phyloP scores from a whole-genome alignment of 768 basidiomycete genomes.

The Clavaria fumosa region DNA sequence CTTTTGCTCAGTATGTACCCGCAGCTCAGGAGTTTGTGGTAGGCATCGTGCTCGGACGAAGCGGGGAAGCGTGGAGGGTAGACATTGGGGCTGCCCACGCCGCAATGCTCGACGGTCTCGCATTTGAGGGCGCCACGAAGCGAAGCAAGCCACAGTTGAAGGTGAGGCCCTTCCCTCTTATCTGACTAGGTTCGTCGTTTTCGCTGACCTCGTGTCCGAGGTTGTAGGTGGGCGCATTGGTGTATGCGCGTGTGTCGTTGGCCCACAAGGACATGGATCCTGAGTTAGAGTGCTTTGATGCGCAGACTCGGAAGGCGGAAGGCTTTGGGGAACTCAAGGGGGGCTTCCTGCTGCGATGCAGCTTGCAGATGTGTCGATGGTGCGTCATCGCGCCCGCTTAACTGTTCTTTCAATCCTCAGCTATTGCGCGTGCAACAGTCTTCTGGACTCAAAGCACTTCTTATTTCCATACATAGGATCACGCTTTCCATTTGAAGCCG shows the following conservation, averaged over 20 bases:
- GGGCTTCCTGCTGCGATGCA: slow-evolving; percentile 71
- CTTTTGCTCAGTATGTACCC: slow-evolving; percentile 61
- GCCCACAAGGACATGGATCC: slow-evolving; percentile 98
- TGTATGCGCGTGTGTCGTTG: slow-evolving; percentile 85
- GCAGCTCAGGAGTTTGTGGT: slow-evolving; percentile 82
- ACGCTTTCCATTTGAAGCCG: slow-evolving; percentile 73
- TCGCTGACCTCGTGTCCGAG: too few relatives aligned
- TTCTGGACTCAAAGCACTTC: slow-evolving; percentile 71
- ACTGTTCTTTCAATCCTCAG: slow-evolving; percentile 3
- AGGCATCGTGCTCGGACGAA: slow-evolving; percentile 62
- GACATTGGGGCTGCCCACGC: slow-evolving; percentile 85
- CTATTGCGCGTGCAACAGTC: slow-evolving; percentile 24
- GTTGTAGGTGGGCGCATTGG: slow-evolving; percentile 85
- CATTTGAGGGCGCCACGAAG: slow-evolving; percentile 94
- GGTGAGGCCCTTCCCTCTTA: slow-evolving; percentile 12
- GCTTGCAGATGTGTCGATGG: slow-evolving; percentile 77
- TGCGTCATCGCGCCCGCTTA: slow-evolving; percentile 31
- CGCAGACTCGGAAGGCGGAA: slow-evolving; percentile 79
- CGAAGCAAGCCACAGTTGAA: slow-evolving; percentile 89
- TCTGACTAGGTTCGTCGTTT: too few relatives aligned
- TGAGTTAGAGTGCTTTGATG: slow-evolving; percentile 92
- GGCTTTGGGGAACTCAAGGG: slow-evolving; percentile 90
- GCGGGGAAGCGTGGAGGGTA: slow-evolving; percentile 84
- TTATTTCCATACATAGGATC: slow-evolving; percentile 68
- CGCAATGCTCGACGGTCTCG: slow-evolving; percentile 75